Conservation (phyloP, 352 stramenopile species). For the Pythium periplocum region DNA sequence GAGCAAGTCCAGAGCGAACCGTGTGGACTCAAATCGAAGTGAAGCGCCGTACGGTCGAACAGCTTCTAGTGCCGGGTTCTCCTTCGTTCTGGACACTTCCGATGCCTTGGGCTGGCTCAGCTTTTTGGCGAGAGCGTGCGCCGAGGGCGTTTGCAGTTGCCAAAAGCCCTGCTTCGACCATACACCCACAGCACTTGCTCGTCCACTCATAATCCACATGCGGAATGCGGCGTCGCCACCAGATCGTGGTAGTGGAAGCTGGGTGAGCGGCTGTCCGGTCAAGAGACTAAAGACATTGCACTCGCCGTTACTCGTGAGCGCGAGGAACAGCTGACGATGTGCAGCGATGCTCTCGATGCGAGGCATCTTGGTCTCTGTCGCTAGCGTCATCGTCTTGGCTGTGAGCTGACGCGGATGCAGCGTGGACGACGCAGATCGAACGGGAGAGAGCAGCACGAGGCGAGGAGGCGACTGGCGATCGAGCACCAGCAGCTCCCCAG, state of each 20-base stretch:
- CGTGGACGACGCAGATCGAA: background rate
- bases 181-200: slow-evolving; percentile 50
- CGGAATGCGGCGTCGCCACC: no score
- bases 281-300: slow-evolving; percentile 53
- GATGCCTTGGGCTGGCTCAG: background rate
- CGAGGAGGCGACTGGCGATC: slow-evolving; percentile 25
- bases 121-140: slow-evolving; percentile 29
- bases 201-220: slow-evolving; percentile 43
- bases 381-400: background rate
- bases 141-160: slow-evolving; percentile 48
- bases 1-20: slow-evolving; percentile 59
- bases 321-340: slow-evolving; percentile 44
- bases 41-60: slow-evolving; percentile 30
- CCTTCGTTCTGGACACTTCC: background rate
- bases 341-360: slow-evolving; percentile 18
- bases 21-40: slow-evolving; percentile 50
- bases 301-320: slow-evolving; percentile 4
- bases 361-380: slow-evolving; percentile 2
- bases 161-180: slow-evolving; percentile 54
- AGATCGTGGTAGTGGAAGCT: slow-evolving; percentile 23
- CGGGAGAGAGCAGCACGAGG: slow-evolving; percentile 34
- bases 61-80: slow-evolving; percentile 1
- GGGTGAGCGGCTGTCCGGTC: slow-evolving; percentile 33
- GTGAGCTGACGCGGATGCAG: slow-evolving; percentile 3
- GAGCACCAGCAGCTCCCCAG: slow-evolving; percentile 67